Base-by-base conservation (phyloP, 2,329 filamentous ascomycete genomes). In the Pseudogymnoascus sp. region DNA sequence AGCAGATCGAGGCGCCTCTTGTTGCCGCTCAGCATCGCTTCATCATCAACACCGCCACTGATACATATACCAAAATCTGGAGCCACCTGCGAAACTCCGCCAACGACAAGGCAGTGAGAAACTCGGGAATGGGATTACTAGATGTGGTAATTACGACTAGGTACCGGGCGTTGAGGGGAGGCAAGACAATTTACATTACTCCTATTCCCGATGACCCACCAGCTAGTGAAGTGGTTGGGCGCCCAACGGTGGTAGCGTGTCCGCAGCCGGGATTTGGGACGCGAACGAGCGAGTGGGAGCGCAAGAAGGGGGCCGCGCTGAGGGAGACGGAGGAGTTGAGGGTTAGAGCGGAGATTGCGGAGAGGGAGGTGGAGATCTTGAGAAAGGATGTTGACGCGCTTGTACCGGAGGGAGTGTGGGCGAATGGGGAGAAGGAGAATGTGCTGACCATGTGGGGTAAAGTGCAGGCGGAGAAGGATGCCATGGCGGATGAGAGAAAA, bases 21-120 rank as follows among this genome's bases (percentile, higher is more conserved):
- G 76, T 76, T 1, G 80, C 75, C 67, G 78, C 78, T 0, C 82
- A 85, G 72, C 81, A 83, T 68, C 75, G 76, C 8, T 85, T 78
- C 72, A 69, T 85, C 12, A 72, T 86, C 1, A 78, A 75, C 64
- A 83, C 84, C 63, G 76, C 77, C 0, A 71, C 41, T 71, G 76
- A 57, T 61, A 68, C 6, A 67, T 71, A 6, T 77, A 73, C 68
- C 67, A 66, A 5, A 64, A 68, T 3, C 6, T 72, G 14, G 77
- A 79, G 0, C 74, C 77, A 0, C 69, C 73, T 1, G 79, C 80
- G 9, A 73, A 71, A 73, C 58, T 70, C 74, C n/a, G 41, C 39
- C 67, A 6, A 67, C 63, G 66, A 30, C 61, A 37, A 57, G 7
- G 67, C 64, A 1, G 67, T 64, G 2, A 62, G 60, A 6, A 66